phyloP scores from a whole-genome alignment of 257 asterid species.

The Capsicum chinense region DNA sequence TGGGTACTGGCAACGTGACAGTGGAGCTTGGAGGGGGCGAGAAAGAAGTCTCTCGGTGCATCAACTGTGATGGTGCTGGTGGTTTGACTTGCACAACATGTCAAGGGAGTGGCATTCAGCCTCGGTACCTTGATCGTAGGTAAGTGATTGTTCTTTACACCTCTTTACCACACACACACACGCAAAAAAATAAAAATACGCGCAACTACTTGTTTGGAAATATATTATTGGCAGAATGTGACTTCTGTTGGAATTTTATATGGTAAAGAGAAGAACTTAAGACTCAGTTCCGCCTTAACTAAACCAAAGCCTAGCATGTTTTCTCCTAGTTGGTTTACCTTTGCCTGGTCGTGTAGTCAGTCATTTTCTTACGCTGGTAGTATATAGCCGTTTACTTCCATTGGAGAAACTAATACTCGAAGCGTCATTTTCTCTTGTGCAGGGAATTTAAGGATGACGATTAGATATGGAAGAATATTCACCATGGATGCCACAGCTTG shows the following conservation, averaged over 20 bases:
- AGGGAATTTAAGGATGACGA: constrained; percentile 98
- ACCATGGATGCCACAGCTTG: not conserved
- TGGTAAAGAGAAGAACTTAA: not conserved
- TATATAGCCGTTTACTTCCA: too few relatives aligned
- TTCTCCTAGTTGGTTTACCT: too few relatives aligned
- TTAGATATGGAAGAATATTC: constrained; percentile 35
- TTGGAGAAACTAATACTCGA: not conserved
- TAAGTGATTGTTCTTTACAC: constrained; percentile 28
- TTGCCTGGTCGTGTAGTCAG: too few relatives aligned
- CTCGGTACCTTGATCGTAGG: constrained; percentile 99
- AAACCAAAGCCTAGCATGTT: too few relatives aligned
- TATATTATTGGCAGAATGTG: too few relatives aligned
- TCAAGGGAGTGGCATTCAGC: constrained; percentile 98
- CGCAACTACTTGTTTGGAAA: not conserved
- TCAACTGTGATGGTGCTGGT: constrained; percentile 86
- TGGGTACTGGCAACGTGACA: constrained; percentile 72
- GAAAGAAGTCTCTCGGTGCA: constrained; percentile 81
- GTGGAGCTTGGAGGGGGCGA: constrained; percentile 88
- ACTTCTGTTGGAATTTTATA: not conserved
- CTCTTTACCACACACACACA: not conserved
- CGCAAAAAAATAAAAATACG: not conserved
- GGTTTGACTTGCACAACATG: constrained; percentile 96
- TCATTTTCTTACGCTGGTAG: too few relatives aligned
- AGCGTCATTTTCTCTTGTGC: constrained; percentile 27
- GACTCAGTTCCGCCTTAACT: not conserved